A percentile compares a stretch with the other conserved stretches of the same genome.
These are phyloP conservation scores for Periconia sp. DNA, from an alignment of 2,329 filamentous ascomycete species.

Conservation along the genomic window DNA sequence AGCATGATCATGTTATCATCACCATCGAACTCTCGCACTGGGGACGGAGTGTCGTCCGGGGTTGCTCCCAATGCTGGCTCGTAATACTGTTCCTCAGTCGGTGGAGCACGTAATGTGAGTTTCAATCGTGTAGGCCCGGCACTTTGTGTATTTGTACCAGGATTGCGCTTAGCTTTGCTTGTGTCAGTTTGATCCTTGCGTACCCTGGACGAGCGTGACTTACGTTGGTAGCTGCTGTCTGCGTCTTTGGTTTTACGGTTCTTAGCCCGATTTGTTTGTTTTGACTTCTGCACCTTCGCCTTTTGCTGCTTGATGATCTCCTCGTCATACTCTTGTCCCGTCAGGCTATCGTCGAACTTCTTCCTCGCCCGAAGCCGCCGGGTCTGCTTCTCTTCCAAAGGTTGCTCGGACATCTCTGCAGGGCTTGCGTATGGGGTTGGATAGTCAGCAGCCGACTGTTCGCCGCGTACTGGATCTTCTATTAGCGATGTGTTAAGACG, in stretches of 20 bases:
- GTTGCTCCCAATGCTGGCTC: background rate
- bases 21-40: background rate
- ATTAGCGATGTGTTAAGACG: no score
- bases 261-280: background rate
- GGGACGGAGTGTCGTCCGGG: background rate
- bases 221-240: background rate
- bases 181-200: background rate
- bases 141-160: background rate
- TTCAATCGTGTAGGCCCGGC: background rate
- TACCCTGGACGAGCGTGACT: background rate
- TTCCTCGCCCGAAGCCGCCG: background rate
- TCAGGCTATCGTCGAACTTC: background rate
- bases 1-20: slow-evolving; percentile 2
- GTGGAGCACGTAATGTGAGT: background rate
- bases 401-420: no score
- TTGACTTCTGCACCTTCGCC: background rate
- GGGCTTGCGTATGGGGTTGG: no score
- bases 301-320: no score
- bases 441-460: no score
- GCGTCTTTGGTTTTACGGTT: background rate
- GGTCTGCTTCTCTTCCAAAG: no score
- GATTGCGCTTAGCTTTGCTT: background rate
- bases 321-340: background rate
- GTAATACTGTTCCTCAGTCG: background rate
- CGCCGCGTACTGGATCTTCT: no score